Evolutionary conservation across 2,329 filamentous ascomycete genomes (phyloP), one percentile per base, ranked within the genome.

Genomic region (Arthrobotrys entomopaga): DNA sequence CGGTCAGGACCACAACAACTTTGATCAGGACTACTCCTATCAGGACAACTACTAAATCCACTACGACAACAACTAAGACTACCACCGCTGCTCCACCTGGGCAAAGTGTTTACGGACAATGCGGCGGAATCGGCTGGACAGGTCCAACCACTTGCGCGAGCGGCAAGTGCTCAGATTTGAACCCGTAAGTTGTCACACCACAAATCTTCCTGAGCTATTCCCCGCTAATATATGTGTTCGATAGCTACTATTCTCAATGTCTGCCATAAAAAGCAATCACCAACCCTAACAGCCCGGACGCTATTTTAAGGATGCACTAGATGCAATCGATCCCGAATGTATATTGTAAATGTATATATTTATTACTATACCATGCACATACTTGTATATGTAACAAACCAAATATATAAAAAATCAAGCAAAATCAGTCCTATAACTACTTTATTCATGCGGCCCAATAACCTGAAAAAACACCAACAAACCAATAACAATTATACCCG

Each of bases 241-340:
- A 57, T 38, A 70, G 65, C 40, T 70, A 64, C 42, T 70, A 70
- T 13, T 70, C 65, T 20, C 65, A 70, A 64, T 70, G 65, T 46
- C 38, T 61, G 4, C 58, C 58, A 24, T 59, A 19, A 46, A 40
- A 10, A 34, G 6, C 29, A 2, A 34, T 34, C 29, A 1, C 7
- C 29, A 34, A 10, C 29, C 10, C 29, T 34, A 34, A 34, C 6
- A 34, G 29, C 10, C 29, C 29, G 6, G 7, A 8, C 20, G 4
- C 1, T 19, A 19, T 19, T 19, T 16, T n/a, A n/a, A 16, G 42
- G n/a, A 46, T 5, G 16, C 16, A n/a, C 42, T 15, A 13, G 42
- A 46, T 46, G 16, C 16, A 19, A 46, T 46, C n/a, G 16, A 50
- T 19, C 48, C 3, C 43, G 34, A 24, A 57, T 57, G 53, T 57